Base-by-base conservation (phyloP, 352 stramenopile genomes). In the Phytophthora vignae region DNA sequence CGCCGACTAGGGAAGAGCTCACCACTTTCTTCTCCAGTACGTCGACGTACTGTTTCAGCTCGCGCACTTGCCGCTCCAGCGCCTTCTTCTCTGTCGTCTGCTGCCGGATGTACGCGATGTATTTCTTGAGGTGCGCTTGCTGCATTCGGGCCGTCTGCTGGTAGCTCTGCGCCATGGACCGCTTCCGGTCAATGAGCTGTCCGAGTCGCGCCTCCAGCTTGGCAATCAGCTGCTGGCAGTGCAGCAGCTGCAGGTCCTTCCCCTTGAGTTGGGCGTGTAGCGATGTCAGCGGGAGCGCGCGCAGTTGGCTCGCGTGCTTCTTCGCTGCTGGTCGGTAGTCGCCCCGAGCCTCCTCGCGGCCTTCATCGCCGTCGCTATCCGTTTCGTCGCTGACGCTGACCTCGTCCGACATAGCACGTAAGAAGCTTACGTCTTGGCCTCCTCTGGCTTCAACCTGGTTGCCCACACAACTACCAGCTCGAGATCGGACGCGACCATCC, bases 41-140 rank as follows among this genome's bases (percentile, higher is more conserved):
- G 10, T 19, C 44, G 1, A 73, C 29, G 36, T 83, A 85, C 14
- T 67, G 31, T 0, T 74, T 70, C 9, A 74, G 58, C 1, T 77
- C 62, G 3, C 53, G 25, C 10, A 77, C 36, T 50, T 77, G 58
- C 14, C 42, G 53, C 55, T 79, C 69, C 0, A 83, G 44, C 5
- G 33, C 19, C 8, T 67, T 65, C 54, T 79, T 81, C 29, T 85
- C 78, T 9, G 5, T 21, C 10, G 42, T 59, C 6, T 81, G 78
- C 25, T 72, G 74, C 14, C 55, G 67, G n/a, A 76, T 66, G 31
- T 62, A 65, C 2, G 73, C 55, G 36, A 82, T 57, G 40, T 82
- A 86, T 25, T 81, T 88, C 50, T 76, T 82, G 4, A 87, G 54
- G 46, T 82, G 77, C 15, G 55, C 55, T 54, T 86, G 73, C 57